These are phyloP conservation scores for Penicillium manginii DNA, from an alignment of 495 filamentous ascomycete genomes.

Conservation along the genomic window DNA sequence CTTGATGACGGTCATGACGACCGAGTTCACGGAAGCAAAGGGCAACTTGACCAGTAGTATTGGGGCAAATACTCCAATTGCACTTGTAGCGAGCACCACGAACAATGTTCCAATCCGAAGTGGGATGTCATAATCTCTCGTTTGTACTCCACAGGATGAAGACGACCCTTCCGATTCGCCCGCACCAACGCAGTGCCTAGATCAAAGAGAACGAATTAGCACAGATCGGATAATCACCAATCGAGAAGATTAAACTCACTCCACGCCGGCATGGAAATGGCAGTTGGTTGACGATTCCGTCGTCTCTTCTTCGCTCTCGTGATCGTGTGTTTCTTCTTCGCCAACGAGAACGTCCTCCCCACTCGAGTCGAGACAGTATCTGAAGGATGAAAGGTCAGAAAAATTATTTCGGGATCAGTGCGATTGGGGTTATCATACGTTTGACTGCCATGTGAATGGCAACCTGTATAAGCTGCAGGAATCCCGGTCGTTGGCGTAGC, in stretches of 20 bases:
- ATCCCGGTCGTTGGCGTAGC: constrained; percentile 46
- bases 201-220: constrained; percentile 14
- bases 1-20: constrained; percentile 52
- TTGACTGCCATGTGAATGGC: constrained; percentile 52
- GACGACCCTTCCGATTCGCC: constrained; percentile 33
- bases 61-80: constrained; percentile 49
- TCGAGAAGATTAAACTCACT: constrained; percentile 41
- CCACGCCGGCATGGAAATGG: constrained; percentile 69
- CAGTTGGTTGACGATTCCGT: constrained; percentile 37
- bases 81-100: constrained; percentile 56
- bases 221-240: background rate
- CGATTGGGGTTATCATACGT: constrained; percentile 39
- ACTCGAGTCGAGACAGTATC: constrained; percentile 51
- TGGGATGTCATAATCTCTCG: constrained; percentile 60
- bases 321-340: constrained; percentile 27
- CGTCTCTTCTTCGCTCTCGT: constrained; percentile 11
- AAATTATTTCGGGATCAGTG: background rate
- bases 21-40: constrained; percentile 43
- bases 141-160: constrained; percentile 44
- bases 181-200: constrained; percentile 53
- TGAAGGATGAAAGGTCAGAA: constrained; percentile 6
- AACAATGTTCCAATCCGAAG: constrained; percentile 65
- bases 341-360: constrained; percentile 52
- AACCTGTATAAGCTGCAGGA: constrained; percentile 54
- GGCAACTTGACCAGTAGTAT: constrained; percentile 41